phyloP scores from a whole-genome alignment of 345 rosid genomes.

The Clarkia xantiana region DNA sequence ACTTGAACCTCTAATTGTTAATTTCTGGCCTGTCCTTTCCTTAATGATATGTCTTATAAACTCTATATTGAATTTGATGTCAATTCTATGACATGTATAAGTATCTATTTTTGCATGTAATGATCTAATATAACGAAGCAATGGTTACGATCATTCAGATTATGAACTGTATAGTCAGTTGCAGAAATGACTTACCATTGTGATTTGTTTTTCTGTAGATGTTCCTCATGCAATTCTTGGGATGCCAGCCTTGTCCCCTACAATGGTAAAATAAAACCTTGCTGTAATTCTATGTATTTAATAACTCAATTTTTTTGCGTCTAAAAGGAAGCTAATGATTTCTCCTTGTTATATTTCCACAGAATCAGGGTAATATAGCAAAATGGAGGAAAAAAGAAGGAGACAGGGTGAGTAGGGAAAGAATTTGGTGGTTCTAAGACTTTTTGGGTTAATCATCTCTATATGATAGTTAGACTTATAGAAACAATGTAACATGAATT shows the following conservation, averaged over 20 bases:
- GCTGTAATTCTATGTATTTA: slow-evolving; percentile 3
- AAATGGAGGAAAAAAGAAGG: slow-evolving; percentile 97
- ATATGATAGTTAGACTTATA: no score
- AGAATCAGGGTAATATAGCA: slow-evolving; percentile 89
- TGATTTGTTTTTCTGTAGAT: slow-evolving; percentile 29
- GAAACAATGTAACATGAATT: neutral
- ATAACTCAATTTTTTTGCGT: slow-evolving; percentile 7
- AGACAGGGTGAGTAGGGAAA: slow-evolving; percentile 52
- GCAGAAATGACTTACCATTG: no score
- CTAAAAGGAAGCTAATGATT: slow-evolving; percentile 13
- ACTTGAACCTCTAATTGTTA: no score
- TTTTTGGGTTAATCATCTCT: neutral
- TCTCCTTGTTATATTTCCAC: slow-evolving; percentile 24
- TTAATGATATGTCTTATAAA: neutral
- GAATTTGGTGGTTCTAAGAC: neutral
- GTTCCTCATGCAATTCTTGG: slow-evolving; percentile 49
- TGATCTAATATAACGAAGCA: no score
- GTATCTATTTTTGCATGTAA: no score
- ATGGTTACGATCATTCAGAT: neutral
- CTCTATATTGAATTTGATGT: no score
- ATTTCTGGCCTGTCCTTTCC: neutral
- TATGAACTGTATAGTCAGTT: neutral
- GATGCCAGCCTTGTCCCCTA: slow-evolving; percentile 99
- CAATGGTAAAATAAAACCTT: slow-evolving; percentile 50
- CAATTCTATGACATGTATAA: neutral